Percentiles rank a stretch among this genome's conserved stretches.
phyloP scores from a whole-genome alignment of 371 early-diverging fungal species.

The Mortierella sp. region DNA sequence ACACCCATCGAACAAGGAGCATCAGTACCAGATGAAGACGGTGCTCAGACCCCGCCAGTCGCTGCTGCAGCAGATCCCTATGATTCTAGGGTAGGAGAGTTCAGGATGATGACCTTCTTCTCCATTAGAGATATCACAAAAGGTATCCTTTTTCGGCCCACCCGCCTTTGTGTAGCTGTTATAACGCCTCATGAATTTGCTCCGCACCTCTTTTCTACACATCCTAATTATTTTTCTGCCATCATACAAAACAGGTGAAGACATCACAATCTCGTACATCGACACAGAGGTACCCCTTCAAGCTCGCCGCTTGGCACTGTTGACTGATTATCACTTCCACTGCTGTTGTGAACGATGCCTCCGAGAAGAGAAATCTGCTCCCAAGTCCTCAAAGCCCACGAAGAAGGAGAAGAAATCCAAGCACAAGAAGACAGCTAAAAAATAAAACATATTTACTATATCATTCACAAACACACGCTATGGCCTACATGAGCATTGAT shows the following conservation, averaged over 20 bases:
- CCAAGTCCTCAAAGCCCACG: constrained; percentile 13
- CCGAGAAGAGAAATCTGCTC: constrained; percentile 29
- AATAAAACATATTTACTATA: neutral
- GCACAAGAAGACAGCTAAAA: constrained; percentile 5
- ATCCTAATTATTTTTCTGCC: neutral
- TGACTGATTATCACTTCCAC: constrained; percentile 52
- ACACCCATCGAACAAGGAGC: neutral
- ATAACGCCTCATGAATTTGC: neutral
- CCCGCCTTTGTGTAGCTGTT: neutral
- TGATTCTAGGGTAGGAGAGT: constrained; percentile 32
- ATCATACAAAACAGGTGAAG: constrained; percentile 28
- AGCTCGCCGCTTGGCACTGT: constrained; percentile 44
- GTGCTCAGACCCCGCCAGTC: neutral
- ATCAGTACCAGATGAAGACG: neutral
- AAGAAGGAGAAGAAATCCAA: constrained; percentile 7
- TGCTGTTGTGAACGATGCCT: constrained; percentile 50
- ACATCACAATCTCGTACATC: constrained; percentile 54
- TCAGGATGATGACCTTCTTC: constrained; percentile 53
- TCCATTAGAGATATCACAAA: constrained; percentile 38
- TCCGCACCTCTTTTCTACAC: neutral
- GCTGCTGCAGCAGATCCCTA: constrained; percentile 19
- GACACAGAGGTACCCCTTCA: constrained; percentile 51
- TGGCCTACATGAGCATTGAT: neutral
- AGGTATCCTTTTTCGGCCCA: constrained; percentile 22
- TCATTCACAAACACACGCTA: too few species aligned